Evolutionary conservation across 371 early-diverging fungal genomes (phyloP).

Genomic region (Zopfochytrium polystomum): DNA sequence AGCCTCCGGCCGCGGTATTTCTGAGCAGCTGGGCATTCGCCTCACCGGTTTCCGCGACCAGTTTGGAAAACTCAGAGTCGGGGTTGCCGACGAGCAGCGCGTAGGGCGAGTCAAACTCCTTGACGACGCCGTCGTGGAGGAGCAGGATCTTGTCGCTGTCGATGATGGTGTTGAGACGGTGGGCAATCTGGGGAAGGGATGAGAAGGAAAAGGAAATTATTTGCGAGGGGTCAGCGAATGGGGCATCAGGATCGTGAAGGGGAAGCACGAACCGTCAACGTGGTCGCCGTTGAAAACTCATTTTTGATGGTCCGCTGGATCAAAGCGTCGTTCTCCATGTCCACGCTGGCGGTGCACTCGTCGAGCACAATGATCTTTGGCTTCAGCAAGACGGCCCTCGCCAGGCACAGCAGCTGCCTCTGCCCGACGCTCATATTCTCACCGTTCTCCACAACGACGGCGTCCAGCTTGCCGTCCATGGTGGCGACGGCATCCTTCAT

Average conservation of each 20-base stretch:
- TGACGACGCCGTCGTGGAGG: slow-evolving; percentile 66
- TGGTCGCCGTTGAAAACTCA: slow-evolving; percentile 54
- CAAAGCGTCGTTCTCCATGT: slow-evolving; percentile 54
- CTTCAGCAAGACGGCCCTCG: slow-evolving; percentile 44
- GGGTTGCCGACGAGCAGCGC: slow-evolving; percentile 9
- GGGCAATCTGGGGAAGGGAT: slow-evolving; percentile 56
- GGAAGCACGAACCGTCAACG: slow-evolving; percentile 46
- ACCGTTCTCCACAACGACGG: slow-evolving; percentile 46
- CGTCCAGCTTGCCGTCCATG: slow-evolving; percentile 35
- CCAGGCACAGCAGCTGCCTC: slow-evolving; percentile 51
- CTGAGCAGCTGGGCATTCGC: no score
- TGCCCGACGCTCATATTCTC: slow-evolving; percentile 38
- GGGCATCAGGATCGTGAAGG: no score
- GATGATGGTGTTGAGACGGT: slow-evolving; percentile 74
- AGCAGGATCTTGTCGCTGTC: slow-evolving; percentile 83
- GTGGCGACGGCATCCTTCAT: slow-evolving; percentile 32
- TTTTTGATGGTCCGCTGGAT: slow-evolving; percentile 59
- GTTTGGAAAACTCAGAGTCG: slow-evolving; percentile 18
- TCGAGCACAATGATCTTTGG: slow-evolving; percentile 56
- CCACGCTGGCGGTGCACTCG: slow-evolving; percentile 59
- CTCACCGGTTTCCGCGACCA: slow-evolving; percentile 28
- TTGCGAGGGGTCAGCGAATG: no score
- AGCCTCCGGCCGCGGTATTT: no score
- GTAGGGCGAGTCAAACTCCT: slow-evolving; percentile 48
- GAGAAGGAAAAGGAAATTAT: background rate